Conservation (phyloP, 352 stramenopile genomes). For the Phytophthora citricola region DNA sequence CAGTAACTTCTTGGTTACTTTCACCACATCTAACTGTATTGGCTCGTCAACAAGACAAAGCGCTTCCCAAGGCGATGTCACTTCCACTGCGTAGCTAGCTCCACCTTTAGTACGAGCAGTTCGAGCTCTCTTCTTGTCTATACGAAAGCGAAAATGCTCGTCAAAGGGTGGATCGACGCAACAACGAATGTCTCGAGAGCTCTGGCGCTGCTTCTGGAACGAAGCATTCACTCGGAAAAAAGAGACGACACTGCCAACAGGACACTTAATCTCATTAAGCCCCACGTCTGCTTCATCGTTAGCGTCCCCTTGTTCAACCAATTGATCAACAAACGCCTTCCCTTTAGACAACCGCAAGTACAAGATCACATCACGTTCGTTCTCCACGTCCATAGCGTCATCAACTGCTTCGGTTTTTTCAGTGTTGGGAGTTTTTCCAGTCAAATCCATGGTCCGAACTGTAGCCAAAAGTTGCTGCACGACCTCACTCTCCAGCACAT, state of each 20-base stretch:
- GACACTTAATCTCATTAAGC: slow-evolving; percentile 21
- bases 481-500: slow-evolving; percentile 77
- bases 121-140: slow-evolving; percentile 46
- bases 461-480: slow-evolving; percentile 71
- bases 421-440: slow-evolving; percentile 6
- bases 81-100: slow-evolving; percentile 57
- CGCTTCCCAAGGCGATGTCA: slow-evolving; percentile 69
- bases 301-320: slow-evolving; percentile 38
- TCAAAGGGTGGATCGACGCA: slow-evolving; percentile 75
- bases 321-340: slow-evolving; percentile 78
- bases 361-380: slow-evolving; percentile 38
- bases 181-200: slow-evolving; percentile 52
- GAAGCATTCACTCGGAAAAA: slow-evolving; percentile 64
- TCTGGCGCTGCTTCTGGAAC: slow-evolving; percentile 67
- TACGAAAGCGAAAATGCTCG: slow-evolving; percentile 66
- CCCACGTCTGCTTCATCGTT: slow-evolving; percentile 17
- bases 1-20: slow-evolving; percentile 61
- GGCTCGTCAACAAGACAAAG: slow-evolving; percentile 73
- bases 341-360: slow-evolving; percentile 67
- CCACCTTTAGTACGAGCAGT: slow-evolving; percentile 28
- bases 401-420: slow-evolving; percentile 16
- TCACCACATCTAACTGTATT: slow-evolving; percentile 66
- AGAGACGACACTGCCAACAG: slow-evolving; percentile 48
- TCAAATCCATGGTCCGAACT: slow-evolving; percentile 44
- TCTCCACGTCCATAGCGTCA: neutral